phyloP scores from a whole-genome alignment of 2,329 filamentous ascomycete genomes.

The Phaeosphaeriaceae sp. region DNA sequence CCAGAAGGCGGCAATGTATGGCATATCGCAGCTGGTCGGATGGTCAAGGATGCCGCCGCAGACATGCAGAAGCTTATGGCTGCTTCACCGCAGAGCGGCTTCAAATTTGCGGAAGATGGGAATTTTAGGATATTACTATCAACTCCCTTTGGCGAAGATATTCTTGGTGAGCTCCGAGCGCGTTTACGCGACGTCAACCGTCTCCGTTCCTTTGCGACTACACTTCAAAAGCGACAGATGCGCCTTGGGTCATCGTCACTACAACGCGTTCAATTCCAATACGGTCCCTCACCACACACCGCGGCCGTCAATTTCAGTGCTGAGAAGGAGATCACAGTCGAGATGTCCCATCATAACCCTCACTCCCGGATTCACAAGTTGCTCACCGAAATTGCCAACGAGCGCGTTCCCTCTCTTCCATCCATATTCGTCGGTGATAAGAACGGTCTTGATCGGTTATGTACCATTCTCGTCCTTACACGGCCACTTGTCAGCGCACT shows the following conservation, averaged over 20 bases:
- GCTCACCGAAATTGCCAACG: conserved; percentile 65
- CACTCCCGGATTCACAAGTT: conserved; percentile 68
- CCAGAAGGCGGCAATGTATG: conserved; percentile 39
- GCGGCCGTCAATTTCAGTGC: conserved; percentile 65
- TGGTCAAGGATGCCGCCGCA: conserved; percentile 43
- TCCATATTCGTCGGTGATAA: conserved; percentile 59
- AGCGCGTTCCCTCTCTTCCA: conserved; percentile 62
- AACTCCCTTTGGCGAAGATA: conserved; percentile 63
- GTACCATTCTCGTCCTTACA: conserved; percentile 65
- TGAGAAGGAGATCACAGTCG: conserved; percentile 59
- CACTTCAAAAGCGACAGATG: conserved; percentile 64
- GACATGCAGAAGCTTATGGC: conserved; percentile 49
- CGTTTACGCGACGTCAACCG: conserved; percentile 72
- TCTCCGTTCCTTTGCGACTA: conserved; percentile 72
- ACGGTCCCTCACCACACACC: conserved; percentile 59
- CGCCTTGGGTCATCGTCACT: conserved; percentile 65
- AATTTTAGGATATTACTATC: conserved; percentile 68
- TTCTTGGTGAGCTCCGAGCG: conserved; percentile 64
- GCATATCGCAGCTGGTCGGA: conserved; percentile 50
- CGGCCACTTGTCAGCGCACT: conserved; percentile 70
- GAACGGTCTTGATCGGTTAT: conserved; percentile 59
- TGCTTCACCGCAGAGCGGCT: conserved; percentile 62
- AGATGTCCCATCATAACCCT: conserved; percentile 68
- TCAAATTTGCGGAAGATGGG: conserved; percentile 67
- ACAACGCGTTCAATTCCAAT: conserved; percentile 70